Evolutionary conservation across 1,284 basidiomycete genomes (phyloP), one percentile per base, ranked within the genome.

Genomic region (Cryptococcus floricola): DNA sequence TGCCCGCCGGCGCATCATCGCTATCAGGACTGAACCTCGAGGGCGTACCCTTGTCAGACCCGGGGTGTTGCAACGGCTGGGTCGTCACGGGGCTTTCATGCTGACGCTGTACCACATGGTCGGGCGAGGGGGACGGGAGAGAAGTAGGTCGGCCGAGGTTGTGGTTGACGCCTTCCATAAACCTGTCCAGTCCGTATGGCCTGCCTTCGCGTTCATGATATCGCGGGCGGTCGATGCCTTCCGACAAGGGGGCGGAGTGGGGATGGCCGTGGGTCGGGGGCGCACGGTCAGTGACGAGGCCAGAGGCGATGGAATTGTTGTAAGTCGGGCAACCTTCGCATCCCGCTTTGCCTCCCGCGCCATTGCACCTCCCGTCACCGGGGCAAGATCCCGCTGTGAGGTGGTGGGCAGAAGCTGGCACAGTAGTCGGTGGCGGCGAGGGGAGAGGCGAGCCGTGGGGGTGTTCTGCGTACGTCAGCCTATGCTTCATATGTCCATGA

Each of bases 261-360:
- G 44, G 34, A 28, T 37, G 43, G 37, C 50, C 52, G 28, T 57
- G 57, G 6, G 34, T 12, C 13, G 14, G 5, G 10, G 25, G 18
- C 14, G 48, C 31, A n/a, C 42, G 18, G 13, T 44, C 41, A 12
- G 42, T 45, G 38, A 57, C 56, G 13, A 54, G 27, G 9, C 59
- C 56, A 23, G 56, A 51, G 44, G 64, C 65, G 44, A 70, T 52
- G 52, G 82, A 82, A 72, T 96, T 96, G 81, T 96, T 97, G 79
- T 85, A 91, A 42, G 92, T 92, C 12, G 93, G 93, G 76, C 93
- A 96, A 44, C 93, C 93, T 63, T 87, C 85, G 74, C 93, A 97
- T 61, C 89, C 87, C 58, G 85, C 85, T 64, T 90, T 86, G 58
- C 93, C 93, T 66, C 93, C 93, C 31, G 89, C 91, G 61, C 93